A percentile compares a stretch with the other conserved stretches of the same genome.
These are phyloP conservation scores for Aspergillus fructus DNA, from an alignment of 2,329 filamentous ascomycete genomes.

Conservation along the genomic window DNA sequence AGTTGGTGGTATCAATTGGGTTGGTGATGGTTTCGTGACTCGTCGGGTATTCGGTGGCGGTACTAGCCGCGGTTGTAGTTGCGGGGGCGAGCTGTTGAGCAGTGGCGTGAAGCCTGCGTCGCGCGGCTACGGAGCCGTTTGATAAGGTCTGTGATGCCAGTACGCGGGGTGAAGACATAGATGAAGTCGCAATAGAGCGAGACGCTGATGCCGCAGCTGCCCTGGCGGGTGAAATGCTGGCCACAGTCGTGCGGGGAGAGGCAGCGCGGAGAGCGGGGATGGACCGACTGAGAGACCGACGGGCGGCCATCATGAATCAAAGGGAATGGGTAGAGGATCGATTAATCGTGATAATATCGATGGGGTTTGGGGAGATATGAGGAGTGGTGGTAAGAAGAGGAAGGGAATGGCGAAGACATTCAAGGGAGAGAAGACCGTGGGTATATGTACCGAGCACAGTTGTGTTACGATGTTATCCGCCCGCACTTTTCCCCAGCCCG, in stretches of 20 bases:
- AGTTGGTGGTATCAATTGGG: slow-evolving; percentile 61
- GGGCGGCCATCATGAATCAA: slow-evolving; percentile 35
- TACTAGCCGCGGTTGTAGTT: slow-evolving; percentile 50
- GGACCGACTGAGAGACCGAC: slow-evolving; percentile 36
- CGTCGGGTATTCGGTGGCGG: slow-evolving; percentile 56
- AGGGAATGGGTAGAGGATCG: not conserved
- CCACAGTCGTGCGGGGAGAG: slow-evolving; percentile 36
- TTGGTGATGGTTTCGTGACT: slow-evolving; percentile 56
- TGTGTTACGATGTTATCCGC: not conserved
- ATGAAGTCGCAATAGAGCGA: slow-evolving; percentile 25
- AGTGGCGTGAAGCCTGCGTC: slow-evolving; percentile 53
- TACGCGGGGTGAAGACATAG: slow-evolving; percentile 22
- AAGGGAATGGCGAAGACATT: not conserved
- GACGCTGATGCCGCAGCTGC: slow-evolving; percentile 22
- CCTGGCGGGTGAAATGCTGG: slow-evolving; percentile 23
- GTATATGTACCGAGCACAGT: not conserved
- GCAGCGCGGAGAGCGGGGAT: slow-evolving; percentile 40
- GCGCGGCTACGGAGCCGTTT: slow-evolving; percentile 23
- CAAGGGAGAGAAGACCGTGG: not conserved
- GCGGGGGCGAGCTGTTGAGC: slow-evolving; percentile 51
- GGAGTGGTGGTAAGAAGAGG: not conserved
- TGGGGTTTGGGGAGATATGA: not conserved
- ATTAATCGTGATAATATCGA: not conserved
- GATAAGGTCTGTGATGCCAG: slow-evolving; percentile 19
- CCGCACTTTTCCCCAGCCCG: not conserved